Percentiles rank a stretch among this genome's conserved stretches.
Evolutionary conservation across 148 eudicot species (phyloP).

Genomic region (Arctostaphylos glauca): DNA sequence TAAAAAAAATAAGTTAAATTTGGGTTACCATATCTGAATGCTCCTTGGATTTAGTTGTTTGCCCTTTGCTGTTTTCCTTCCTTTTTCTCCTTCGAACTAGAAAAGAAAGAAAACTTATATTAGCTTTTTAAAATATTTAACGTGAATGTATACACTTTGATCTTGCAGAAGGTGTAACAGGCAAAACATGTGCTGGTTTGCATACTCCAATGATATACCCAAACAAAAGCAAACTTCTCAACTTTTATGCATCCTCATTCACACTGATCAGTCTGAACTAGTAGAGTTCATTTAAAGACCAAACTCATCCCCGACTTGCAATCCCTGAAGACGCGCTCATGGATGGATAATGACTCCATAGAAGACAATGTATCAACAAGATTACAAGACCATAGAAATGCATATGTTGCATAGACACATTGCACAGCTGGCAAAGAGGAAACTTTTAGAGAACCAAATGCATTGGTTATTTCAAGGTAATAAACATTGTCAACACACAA

Average conservation of each 20-base stretch:
- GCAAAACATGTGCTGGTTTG: neutral
- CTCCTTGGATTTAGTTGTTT: neutral
- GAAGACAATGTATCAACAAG: neutral
- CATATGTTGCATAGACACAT: neutral
- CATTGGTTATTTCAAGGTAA: neutral
- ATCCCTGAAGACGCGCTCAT: neutral
- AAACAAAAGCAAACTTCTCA: neutral
- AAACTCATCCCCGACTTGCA: neutral
- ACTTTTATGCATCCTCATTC: neutral
- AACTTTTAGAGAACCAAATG: neutral
- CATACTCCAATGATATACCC: neutral
- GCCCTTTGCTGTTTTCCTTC: neutral
- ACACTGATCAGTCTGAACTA: neutral
- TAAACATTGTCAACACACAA: neutral
- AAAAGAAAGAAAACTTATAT: neutral
- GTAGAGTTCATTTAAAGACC: neutral
- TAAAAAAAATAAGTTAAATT: neutral
- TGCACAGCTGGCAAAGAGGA: neutral
- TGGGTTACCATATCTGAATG: slow-evolving; percentile 6
- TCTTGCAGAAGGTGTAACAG: neutral
- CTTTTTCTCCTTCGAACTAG: slow-evolving; percentile 5
- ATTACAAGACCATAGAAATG: neutral
- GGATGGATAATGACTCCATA: neutral
- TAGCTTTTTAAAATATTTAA: neutral
- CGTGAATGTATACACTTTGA: neutral